Percentiles rank a stretch among this genome's conserved stretches.
Evolutionary conservation across 1,139 yeast species (phyloP).

Genomic region (Neolecta irregularis): DNA sequence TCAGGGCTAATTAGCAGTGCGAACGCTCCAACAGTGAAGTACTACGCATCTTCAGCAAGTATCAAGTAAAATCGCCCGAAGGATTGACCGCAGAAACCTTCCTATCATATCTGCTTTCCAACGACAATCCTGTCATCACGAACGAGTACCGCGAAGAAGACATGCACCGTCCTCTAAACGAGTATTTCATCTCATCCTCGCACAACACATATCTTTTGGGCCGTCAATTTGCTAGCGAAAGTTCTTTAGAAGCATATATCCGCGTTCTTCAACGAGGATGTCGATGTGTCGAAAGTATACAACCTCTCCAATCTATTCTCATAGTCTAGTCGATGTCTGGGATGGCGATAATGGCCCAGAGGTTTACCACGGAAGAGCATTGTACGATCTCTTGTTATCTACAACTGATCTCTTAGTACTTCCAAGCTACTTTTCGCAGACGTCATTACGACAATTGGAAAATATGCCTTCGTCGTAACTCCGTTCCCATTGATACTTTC

Average conservation of each 20-base stretch:
- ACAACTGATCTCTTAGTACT: conserved; percentile 26
- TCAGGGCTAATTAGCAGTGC: too few relatives aligned
- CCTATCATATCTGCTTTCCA: conserved; percentile 37
- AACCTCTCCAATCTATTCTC: background rate
- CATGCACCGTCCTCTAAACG: conserved; percentile 55
- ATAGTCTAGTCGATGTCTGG: conserved; percentile 57
- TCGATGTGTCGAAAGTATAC: conserved; percentile 54
- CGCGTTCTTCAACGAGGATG: conserved; percentile 82
- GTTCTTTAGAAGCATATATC: conserved; percentile 85
- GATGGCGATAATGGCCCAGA: conserved; percentile 60
- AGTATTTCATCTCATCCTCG: conserved; percentile 79
- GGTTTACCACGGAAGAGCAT: conserved; percentile 77
- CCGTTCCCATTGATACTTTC: conserved; percentile 81
- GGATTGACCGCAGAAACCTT: conserved; percentile 36
- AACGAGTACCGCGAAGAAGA: conserved; percentile 27
- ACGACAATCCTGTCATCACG: conserved; percentile 24
- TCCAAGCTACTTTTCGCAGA: conserved; percentile 51
- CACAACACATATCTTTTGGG: conserved; percentile 89
- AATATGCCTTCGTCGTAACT: conserved; percentile 72
- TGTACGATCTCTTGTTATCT: conserved; percentile 20
- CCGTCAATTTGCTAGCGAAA: conserved; percentile 78
- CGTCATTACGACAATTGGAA: conserved; percentile 57
- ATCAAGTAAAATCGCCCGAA: background rate
- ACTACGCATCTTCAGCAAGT: conserved; percentile 4
- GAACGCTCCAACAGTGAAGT: too few relatives aligned